A percentile compares a stretch with the other conserved stretches of the same genome.
phyloP scores from a whole-genome alignment of 2,329 filamentous ascomycete species.

The Madurella fahalii region DNA sequence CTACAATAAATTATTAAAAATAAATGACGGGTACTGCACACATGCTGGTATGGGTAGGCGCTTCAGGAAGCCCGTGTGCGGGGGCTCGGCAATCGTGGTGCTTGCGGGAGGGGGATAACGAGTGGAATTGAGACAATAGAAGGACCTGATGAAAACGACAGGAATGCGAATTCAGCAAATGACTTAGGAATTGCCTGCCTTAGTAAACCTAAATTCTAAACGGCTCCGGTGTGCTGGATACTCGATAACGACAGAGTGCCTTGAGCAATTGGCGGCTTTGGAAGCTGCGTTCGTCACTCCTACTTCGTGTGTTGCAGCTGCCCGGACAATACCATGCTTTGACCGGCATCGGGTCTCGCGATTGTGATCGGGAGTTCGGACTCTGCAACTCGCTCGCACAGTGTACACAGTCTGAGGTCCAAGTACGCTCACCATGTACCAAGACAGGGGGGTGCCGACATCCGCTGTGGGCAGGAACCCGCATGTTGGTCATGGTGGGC shows the following conservation, averaged over 20 bases:
- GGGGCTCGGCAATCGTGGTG: no score
- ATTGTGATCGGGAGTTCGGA: not conserved
- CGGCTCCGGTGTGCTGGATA: not conserved
- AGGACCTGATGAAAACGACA: no score
- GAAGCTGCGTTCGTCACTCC: not conserved
- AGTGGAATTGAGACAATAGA: no score
- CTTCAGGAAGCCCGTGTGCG: no score
- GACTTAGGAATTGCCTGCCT: no score
- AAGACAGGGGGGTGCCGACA: not conserved
- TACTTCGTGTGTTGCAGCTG: not conserved
- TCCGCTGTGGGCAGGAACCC: constrained; percentile 7
- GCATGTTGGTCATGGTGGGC: not conserved
- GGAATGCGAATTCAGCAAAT: no score
- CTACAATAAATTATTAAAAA: no score
- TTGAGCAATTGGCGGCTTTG: not conserved
- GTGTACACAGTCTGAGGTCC: not conserved
- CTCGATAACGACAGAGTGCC: no score
- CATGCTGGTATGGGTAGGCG: no score
- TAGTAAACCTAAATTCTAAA: not conserved
- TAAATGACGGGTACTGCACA: no score
- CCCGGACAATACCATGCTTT: not conserved
- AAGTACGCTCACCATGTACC: not conserved
- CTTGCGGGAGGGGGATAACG: no score
- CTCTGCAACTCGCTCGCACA: constrained; percentile 6
- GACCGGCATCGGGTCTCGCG: constrained; percentile 11